phyloP scores from a whole-genome alignment of 179 eudicot genomes.

The Drosera spatulata region DNA sequence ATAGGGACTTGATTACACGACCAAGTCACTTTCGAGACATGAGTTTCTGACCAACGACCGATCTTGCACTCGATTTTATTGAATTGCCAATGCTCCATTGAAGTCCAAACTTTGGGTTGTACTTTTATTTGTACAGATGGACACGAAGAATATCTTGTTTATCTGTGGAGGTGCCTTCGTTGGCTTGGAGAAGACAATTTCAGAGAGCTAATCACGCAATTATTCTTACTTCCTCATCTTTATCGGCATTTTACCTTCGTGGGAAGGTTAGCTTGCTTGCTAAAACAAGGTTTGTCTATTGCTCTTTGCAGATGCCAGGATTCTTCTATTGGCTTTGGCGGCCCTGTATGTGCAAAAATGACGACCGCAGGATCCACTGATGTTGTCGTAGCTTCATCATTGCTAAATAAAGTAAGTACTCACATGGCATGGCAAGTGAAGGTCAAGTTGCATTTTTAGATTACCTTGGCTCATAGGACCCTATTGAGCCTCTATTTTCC shows the following conservation, averaged over 20 bases:
- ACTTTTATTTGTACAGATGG: constrained; percentile 36
- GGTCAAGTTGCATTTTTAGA: no score
- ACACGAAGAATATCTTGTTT: constrained; percentile 91
- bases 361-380: constrained; percentile 67
- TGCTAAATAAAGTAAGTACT: constrained; percentile 80
- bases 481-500: no score
- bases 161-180: constrained; percentile 97
- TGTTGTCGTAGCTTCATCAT: constrained; percentile 69
- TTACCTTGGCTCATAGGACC: no score
- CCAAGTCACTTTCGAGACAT: no score
- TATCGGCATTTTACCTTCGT: no score
- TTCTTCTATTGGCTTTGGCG: constrained; percentile 95
- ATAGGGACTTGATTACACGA: no score
- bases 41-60: no score
- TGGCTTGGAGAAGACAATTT: constrained; percentile 93
- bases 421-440: no score
- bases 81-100: no score
- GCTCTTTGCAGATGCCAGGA: constrained; percentile 86
- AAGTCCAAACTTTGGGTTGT: neutral
- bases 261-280: constrained; percentile 1
- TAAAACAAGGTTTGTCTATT: no score
- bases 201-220: constrained; percentile 51
- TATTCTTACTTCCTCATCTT: no score
- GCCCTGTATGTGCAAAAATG: constrained; percentile 98
- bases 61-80: no score